Percentiles rank a stretch among this genome's conserved stretches.
These are phyloP conservation scores for Boletus pseudopeckii DNA, from an alignment of 768 basidiomycete genomes.

Conservation along the genomic window DNA sequence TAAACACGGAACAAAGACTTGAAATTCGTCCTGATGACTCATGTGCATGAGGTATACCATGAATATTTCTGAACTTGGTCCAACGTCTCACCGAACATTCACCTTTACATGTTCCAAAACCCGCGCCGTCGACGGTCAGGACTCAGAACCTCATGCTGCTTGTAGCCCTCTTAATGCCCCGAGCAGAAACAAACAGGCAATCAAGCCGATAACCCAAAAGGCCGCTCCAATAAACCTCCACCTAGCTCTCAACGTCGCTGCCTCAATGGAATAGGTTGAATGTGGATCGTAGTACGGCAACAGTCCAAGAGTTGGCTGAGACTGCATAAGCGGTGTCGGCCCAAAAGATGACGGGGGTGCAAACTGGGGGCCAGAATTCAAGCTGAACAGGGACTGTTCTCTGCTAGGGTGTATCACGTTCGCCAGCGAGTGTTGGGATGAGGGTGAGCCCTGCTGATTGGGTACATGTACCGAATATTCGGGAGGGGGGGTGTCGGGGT, in stretches of 20 bases:
- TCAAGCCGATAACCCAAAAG: constrained; percentile 37
- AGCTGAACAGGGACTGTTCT: constrained; percentile 15
- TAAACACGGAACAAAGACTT: neutral
- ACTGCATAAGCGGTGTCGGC: constrained; percentile 40
- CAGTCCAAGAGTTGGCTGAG: constrained; percentile 33
- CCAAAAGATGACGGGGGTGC: constrained; percentile 27
- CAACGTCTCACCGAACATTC: neutral
- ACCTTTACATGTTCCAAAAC: neutral
- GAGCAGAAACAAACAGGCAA: constrained; percentile 28
- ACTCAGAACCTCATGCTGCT: neutral
- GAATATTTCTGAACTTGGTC: neutral
- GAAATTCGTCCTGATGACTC: neutral
- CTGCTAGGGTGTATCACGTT: constrained; percentile 10
- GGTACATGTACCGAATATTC: constrained; percentile 24
- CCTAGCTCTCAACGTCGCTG: constrained; percentile 38
- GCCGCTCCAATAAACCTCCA: constrained; percentile 43
- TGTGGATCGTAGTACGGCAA: constrained; percentile 44
- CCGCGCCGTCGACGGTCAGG: neutral
- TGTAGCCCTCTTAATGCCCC: constrained; percentile 18
- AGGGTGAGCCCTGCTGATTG: constrained; percentile 11
- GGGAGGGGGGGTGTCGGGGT: constrained; percentile 30
- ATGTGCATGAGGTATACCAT: too few relatives aligned
- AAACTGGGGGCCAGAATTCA: constrained; percentile 15
- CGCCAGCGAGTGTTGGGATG: constrained; percentile 17
- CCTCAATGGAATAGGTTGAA: constrained; percentile 36